phyloP scores from a whole-genome alignment of 169 alveolate species.

The Besnoitia besnoiti region DNA sequence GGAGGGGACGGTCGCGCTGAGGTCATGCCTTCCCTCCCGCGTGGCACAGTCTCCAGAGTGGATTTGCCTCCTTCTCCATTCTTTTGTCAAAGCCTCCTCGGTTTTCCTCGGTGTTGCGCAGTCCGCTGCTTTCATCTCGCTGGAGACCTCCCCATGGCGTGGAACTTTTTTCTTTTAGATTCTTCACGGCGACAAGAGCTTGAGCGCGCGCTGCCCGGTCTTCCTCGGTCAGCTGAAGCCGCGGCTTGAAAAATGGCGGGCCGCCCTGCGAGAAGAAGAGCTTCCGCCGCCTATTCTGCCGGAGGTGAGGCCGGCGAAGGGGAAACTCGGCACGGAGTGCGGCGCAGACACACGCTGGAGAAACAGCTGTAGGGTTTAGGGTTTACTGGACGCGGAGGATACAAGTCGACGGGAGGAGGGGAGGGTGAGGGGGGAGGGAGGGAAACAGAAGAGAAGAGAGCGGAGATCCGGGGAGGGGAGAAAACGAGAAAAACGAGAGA shows the following conservation, averaged over 20 bases:
- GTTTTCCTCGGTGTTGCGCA: no score
- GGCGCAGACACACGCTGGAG: no score
- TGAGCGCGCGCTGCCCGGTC: slow-evolving; percentile 61
- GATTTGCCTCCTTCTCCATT: no score
- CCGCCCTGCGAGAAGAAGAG: slow-evolving; percentile 57
- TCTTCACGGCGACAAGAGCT: slow-evolving; percentile 10
- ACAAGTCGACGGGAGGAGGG: no score
- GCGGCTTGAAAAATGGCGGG: slow-evolving; percentile 49
- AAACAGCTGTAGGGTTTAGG: no score
- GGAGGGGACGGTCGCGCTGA: no score
- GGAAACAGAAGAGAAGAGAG: neutral
- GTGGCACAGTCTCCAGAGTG: no score
- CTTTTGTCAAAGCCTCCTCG: no score
- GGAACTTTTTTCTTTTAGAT: neutral
- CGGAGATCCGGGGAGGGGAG: neutral
- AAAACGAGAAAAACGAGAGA: neutral
- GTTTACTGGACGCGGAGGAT: no score
- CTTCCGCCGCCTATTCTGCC: slow-evolving; percentile 66
- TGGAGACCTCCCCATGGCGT: neutral
- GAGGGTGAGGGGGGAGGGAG: neutral
- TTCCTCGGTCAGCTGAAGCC: slow-evolving; percentile 65
- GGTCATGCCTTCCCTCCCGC: no score
- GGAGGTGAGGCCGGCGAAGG: slow-evolving; percentile 19
- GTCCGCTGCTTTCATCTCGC: neutral
- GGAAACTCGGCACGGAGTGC: neutral